A percentile compares a stretch with the other conserved stretches of the same genome.
These are phyloP conservation scores for Fusarium scirpi DNA, from an alignment of 2,329 filamentous ascomycete species.

Conservation along the genomic window DNA sequence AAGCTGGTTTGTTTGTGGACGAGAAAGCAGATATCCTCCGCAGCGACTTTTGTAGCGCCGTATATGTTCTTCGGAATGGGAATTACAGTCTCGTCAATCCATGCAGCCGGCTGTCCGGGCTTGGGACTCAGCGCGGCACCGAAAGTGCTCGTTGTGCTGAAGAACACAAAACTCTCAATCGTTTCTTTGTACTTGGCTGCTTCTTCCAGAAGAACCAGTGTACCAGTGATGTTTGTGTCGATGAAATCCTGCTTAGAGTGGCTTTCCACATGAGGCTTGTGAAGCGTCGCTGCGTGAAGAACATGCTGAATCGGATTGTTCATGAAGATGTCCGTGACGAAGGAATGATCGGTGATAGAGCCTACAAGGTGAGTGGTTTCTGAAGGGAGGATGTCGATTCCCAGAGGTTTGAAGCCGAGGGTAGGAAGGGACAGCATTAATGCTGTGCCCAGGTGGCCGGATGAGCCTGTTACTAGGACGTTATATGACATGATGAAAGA, in stretches of 20 bases:
- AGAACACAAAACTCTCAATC: conserved; percentile 58
- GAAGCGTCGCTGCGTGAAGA: conserved; percentile 60
- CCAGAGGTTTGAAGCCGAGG: conserved; percentile 56
- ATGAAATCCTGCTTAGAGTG: conserved; percentile 60
- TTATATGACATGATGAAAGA: conserved; percentile 36
- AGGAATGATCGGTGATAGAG: conserved; percentile 53
- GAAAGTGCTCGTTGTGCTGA: conserved; percentile 61
- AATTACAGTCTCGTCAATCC: conserved; percentile 58
- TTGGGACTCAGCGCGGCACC: conserved; percentile 55
- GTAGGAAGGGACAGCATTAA: conserved; percentile 58
- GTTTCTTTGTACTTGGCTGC: conserved; percentile 44
- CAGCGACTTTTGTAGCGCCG: conserved; percentile 61
- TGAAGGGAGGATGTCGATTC: conserved; percentile 58
- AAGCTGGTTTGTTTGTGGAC: conserved; percentile 54
- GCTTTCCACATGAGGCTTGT: conserved; percentile 61
- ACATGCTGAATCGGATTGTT: conserved; percentile 54
- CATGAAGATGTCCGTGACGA: conserved; percentile 51
- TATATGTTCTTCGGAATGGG: conserved; percentile 62
- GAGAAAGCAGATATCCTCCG: conserved; percentile 61
- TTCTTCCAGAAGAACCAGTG: conserved; percentile 57
- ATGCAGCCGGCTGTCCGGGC: conserved; percentile 54
- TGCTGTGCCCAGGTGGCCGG: conserved; percentile 60
- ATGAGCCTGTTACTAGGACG: conserved; percentile 61
- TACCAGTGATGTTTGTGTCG: conserved; percentile 60
- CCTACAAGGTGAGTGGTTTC: conserved; percentile 53